Percentiles rank a stretch among this genome's conserved stretches.
Conservation (phyloP, 2,329 filamentous ascomycete genomes). For the Raffaelea arxii region DNA sequence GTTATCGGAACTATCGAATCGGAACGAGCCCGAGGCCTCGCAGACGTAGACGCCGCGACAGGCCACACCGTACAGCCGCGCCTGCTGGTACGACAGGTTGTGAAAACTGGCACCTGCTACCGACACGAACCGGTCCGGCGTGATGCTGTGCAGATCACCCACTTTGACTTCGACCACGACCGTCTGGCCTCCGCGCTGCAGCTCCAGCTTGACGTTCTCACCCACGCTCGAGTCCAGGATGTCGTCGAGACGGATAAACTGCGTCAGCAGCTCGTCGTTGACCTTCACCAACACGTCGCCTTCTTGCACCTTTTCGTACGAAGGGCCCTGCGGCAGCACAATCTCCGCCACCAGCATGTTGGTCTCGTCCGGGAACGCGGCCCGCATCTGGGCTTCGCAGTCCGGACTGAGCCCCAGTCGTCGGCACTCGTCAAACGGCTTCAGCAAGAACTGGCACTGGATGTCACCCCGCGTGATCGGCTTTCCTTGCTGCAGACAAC, state of each 20-base stretch:
- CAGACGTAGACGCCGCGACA: conserved; percentile 91
- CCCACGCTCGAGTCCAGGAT: conserved; percentile 85
- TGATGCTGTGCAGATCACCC: conserved; percentile 86
- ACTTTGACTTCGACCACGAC: conserved; percentile 77
- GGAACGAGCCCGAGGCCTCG: conserved; percentile 89
- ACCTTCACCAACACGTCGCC: conserved; percentile 90
- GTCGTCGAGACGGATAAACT: conserved; percentile 85
- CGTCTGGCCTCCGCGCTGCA: conserved; percentile 84
- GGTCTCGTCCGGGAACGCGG: conserved; percentile 81
- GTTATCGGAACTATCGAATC: conserved; percentile 80
- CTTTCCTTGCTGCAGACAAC: conserved; percentile 69
- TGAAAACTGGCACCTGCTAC: conserved; percentile 94
- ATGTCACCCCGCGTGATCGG: conserved; percentile 88
- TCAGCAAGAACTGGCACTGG: conserved; percentile 93
- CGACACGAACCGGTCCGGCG: conserved; percentile 88
- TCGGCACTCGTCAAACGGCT: conserved; percentile 94
- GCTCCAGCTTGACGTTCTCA: conserved; percentile 63
- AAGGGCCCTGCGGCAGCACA: conserved; percentile 82
- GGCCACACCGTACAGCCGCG: conserved; percentile 87
- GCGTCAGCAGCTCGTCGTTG: conserved; percentile 84
- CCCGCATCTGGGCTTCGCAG: conserved; percentile 78
- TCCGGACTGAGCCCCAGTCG: conserved; percentile 74
- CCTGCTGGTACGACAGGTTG: conserved; percentile 92
- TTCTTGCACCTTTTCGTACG: conserved; percentile 78
- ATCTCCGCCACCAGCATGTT: conserved; percentile 97